Evolutionary conservation across 108 stramenopile species (phyloP), one percentile per base, ranked within the genome.

Genomic region (Nitzschia palea): DNA sequence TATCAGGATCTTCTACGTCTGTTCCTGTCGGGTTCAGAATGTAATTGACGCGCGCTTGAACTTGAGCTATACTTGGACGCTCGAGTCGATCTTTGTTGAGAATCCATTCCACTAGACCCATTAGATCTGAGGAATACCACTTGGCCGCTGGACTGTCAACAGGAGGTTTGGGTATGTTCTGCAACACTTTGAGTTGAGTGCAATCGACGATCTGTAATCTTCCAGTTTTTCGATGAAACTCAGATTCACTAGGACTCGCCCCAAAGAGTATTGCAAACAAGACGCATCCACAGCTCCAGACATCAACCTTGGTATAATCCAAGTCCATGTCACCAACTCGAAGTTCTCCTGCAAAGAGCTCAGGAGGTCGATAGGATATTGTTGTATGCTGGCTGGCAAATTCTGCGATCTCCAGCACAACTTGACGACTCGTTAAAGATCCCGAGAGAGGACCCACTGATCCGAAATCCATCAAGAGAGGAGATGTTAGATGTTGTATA

Each of bases 201-300:
- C 88, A 87, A 60, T 91, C 89, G 3, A 89, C 87, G 37, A 89
- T 83, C 51, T 73, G 34, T 3, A 84, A 53, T 4, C 33, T 17
- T 37, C 78, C 79, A 33, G 68, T 62, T 22, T 50, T 61, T 54
- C 69, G 64, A 45, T 58, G 57, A 40, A 74, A 93, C 71, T 90
- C 92, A 34, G 62, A 67, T 72, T 94, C 93, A 69, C 80, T 79
- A 0, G 93, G 93, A 55, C 86, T 87, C 8, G 86, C 72, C 17
- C 93, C 93, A 67, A 77, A 90, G 65, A 90, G 68, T 43, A 91
- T 70, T 14, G 86, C 93, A 79, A 91, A 94, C 6, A 94, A 61
- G 0, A 82, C 67, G 67, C 93, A 94, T 9, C 90, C 90, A 58
- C 86, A 75, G 27, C 66, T 72, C 88, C 93, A 94, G n/a, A 90